Evolutionary conservation across 257 asterid species (phyloP), one percentile per base, ranked within the genome.

Genomic region (Salvia splendens): DNA sequence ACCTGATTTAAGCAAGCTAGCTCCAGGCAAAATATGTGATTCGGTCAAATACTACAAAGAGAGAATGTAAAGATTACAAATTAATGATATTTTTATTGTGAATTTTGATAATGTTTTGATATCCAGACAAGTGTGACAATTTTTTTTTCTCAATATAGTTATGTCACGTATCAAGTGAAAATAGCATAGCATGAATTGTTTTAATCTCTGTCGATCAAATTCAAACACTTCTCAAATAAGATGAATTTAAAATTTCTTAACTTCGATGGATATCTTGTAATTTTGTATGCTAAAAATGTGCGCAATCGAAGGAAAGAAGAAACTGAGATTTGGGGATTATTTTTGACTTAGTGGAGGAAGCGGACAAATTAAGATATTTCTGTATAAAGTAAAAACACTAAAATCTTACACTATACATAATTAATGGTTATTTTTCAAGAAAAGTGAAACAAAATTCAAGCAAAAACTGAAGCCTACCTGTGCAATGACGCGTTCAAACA

Each of bases 381-480:
- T n/a, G 7, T 4, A 47, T 47, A 48, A 14, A 48, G 53, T 48
- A 20, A 47, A 38, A 46, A 48, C 53, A 48, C 15, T 14, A 14
- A n/a, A 48, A 48, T 5, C 24, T 14, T 48, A n/a, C 52, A 47
- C n/a, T 1, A 16, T 14, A 48, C 7, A 48, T 48, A 48, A 48
- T 48, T 3, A 24, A n/a, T n/a, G 17, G 15, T 48, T 14, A 14
- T n/a, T 48, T 4, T n/a, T 48, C 16, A 47, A 47, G 24, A 48
- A n/a, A 48, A 48, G 53, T 14, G 53, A 48, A 10, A 48, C 53
- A 48, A 48, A 48, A n/a, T 48, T 48, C 53, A 48, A 48, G 10
- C 9, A 16, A 48, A 14, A 48, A 48, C 17, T 16, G 6, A n/a
- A 48, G 53, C 1, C 24, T n/a, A 5, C 4, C 7, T 45, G 15